Base-by-base conservation (phyloP, 2,329 filamentous ascomycete genomes). In the Monilinia polystroma region DNA sequence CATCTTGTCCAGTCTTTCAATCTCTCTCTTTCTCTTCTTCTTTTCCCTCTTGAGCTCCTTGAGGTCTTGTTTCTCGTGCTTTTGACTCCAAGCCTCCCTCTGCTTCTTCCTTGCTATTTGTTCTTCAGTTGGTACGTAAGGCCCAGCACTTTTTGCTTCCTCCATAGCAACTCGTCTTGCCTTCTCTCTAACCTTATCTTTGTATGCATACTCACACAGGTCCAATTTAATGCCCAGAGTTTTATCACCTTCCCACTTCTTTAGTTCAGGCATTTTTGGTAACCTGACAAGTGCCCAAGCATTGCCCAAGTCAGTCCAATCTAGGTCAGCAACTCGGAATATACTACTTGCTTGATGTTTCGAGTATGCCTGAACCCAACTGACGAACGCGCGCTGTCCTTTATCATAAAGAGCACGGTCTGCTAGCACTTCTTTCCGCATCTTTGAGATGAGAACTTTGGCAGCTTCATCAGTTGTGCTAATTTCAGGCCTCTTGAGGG, bases 311-410 rank as follows among this genome's bases (percentile, higher is more conserved):
- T 93, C 90, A 6, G 84, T 80, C 95, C 95, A 99, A 77, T 97
- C 89, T 20, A 97, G 82, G 73, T 96, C 92, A 3, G 83, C 78
- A 2, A 92, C 81, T 14, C 90, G 87, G 81, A 99, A 99, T 72
- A 99, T 98, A 74, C 92, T 96, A 68, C 87, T 89, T 0, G 94
- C 93, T 71, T 93, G 88, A 75, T 98, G 95, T 74, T 95, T 96
- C 75, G 87, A 90, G 79, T 98, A 98, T 72, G 91, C 90, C 75
- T 93, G 87, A 1, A 96, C 87, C 91, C 93, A 98, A 75, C 90
- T 94, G 29, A 98, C 94, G 73, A 99, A 98, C 0, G 89, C 95
- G 69, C 89, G 88, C 75, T 97, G 92, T 0, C 90, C 93, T 74
- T 96, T 95, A 77, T 97, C 93, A 76, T 95, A 89, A 1, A 79